A percentile compares a stretch with the other conserved stretches of the same genome.
Evolutionary conservation across 306 rosid genomes (phyloP).

Genomic region (Vachellia pachyceras): DNA sequence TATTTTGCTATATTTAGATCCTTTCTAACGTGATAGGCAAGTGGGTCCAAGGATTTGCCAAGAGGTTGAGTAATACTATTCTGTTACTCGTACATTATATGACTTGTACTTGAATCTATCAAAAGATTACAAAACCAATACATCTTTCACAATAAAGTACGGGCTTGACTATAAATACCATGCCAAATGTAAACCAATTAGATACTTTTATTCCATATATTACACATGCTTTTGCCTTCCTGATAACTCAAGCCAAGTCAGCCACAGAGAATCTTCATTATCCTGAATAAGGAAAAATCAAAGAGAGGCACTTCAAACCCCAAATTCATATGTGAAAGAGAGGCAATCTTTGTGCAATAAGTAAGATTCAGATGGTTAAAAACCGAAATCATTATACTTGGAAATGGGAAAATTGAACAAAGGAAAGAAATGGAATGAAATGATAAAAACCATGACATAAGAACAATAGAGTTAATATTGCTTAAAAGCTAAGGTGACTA

Average conservation of each 20-base stretch:
- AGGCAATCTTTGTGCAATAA: not conserved
- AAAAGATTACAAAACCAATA: conserved; percentile 20
- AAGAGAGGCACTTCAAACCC: not conserved
- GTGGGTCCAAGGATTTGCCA: too few species aligned
- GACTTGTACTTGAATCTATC: not conserved
- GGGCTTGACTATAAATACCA: not conserved
- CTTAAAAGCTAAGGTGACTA: not conserved
- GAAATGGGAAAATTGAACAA: not conserved
- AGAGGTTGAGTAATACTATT: too few species aligned
- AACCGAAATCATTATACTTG: not conserved
- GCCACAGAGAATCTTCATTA: not conserved
- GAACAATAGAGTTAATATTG: not conserved
- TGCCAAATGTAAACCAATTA: not conserved
- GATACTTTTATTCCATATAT: conserved; percentile 29
- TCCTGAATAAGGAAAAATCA: conserved; percentile 28
- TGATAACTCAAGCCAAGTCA: not conserved
- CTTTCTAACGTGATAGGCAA: too few species aligned
- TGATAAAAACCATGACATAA: not conserved
- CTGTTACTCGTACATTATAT: too few species aligned
- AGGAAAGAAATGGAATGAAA: not conserved
- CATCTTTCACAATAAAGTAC: not conserved
- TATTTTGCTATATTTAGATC: too few species aligned
- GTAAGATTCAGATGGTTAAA: not conserved
- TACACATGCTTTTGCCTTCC: not conserved
- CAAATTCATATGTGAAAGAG: not conserved